These are phyloP conservation scores for Sporobolomyces roseus DNA, from an alignment of 768 basidiomycete genomes.

Conservation along the genomic window DNA sequence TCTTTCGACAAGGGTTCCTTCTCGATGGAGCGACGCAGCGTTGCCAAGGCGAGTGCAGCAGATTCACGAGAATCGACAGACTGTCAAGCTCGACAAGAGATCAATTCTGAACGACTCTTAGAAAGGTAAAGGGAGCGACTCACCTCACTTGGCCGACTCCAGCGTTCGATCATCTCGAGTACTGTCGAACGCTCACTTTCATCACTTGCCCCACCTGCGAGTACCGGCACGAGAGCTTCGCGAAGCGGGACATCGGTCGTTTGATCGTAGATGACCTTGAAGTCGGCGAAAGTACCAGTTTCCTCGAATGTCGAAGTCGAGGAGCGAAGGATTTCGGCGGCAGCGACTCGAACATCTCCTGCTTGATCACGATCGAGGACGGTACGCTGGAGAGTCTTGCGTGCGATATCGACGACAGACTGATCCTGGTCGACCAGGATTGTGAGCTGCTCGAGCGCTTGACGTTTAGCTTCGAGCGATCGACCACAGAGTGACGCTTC, in stretches of 20 bases:
- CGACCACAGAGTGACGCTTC: constrained; percentile 5
- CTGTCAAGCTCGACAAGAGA: not conserved
- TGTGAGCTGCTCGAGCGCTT: not conserved
- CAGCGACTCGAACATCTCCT: constrained; percentile 24
- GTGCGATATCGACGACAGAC: not conserved
- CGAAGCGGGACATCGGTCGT: constrained; percentile 31
- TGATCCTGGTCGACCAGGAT: not conserved
- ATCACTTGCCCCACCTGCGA: not conserved
- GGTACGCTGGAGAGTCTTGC: not conserved
- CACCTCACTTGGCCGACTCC: constrained; percentile 16
- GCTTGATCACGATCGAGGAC: constrained; percentile 3
- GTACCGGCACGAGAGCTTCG: constrained; percentile 31
- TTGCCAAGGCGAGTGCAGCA: constrained; percentile 17
- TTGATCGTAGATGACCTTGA: not conserved
- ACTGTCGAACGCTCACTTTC: not conserved
- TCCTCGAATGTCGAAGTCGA: not conserved
- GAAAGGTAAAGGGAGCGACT: not conserved
- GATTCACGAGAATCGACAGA: constrained; percentile 35
- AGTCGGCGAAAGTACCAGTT: not conserved
- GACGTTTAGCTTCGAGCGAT: constrained; percentile 29
- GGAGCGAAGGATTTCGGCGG: constrained; percentile 10
- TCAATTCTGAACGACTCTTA: not conserved
- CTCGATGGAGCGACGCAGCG: not conserved
- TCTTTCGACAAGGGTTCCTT: not conserved
- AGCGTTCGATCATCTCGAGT: not conserved